These are phyloP conservation scores for Fusarium irregulare DNA, from an alignment of 2,329 filamentous ascomycete genomes.

Conservation along the genomic window DNA sequence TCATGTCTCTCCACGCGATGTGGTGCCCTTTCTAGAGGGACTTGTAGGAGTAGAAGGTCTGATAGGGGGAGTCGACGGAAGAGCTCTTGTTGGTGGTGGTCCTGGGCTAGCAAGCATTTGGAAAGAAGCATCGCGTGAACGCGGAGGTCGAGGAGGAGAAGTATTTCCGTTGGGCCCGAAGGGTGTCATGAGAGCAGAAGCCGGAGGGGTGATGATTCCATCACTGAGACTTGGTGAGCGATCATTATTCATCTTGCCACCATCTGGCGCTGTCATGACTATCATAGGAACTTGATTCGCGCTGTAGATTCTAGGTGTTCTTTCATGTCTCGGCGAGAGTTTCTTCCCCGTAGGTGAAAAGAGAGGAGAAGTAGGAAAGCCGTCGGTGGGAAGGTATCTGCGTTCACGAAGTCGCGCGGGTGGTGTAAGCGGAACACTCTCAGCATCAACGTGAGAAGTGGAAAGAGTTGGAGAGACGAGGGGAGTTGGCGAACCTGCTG, in stretches of 20 bases:
- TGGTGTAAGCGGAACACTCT: conserved; percentile 53
- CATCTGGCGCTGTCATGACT: conserved; percentile 31
- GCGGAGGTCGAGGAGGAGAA: conserved; percentile 28
- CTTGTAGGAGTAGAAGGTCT: conserved; percentile 28
- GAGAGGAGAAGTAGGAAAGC: conserved; percentile 54
- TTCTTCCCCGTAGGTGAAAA: conserved; percentile 53
- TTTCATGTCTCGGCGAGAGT: conserved; percentile 50
- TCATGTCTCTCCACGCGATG: background rate
- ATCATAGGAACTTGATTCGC: conserved; percentile 32
- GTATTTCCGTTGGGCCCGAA: conserved; percentile 2
- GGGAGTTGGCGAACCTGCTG: conserved; percentile 55
- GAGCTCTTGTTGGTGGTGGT: conserved; percentile 59
- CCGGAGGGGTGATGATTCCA: conserved; percentile 15
- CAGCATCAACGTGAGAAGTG: conserved; percentile 32
- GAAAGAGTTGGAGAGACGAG: conserved; percentile 54
- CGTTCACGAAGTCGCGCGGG: conserved; percentile 62
- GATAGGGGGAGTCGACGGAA: conserved; percentile 44
- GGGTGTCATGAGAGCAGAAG: conserved; percentile 9
- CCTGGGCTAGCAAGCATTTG: conserved; percentile 51
- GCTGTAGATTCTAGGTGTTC: conserved; percentile 25
- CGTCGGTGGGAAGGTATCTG: conserved; percentile 53
- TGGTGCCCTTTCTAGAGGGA: conserved; percentile 13
- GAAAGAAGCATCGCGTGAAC: conserved; percentile 20
- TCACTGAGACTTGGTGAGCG: conserved; percentile 6
- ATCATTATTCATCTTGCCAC: conserved; percentile 8